Base-by-base conservation (phyloP, 345 rosid genomes). In the Heritiera fomes region DNA sequence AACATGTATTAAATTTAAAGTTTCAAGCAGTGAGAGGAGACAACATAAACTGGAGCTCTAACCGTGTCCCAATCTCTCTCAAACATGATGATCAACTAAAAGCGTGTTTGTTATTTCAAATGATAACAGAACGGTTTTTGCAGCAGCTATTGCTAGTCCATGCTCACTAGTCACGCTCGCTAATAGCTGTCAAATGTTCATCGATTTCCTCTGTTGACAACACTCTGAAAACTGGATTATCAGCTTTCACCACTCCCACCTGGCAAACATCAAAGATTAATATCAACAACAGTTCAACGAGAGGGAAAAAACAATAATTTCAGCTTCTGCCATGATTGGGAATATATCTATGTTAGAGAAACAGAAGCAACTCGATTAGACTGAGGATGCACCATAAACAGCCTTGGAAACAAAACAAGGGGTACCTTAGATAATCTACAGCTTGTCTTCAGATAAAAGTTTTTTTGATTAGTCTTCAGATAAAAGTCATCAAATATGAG, bases 211-310 rank as follows among this genome's bases (percentile, higher is more conserved):
- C 97, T 0, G 91, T 89, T 71, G 88, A 84, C 86, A 93, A 73
- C 34, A 78, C 87, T 58, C 83, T 88, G 82, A 93, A 93, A 80
- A 86, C 79, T 17, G 78, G 90, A 74, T 86, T 83, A 65, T 87
- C 92, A 17, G 89, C 80, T 81, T 90, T 85, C 83, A 93, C 95
- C 75, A 93, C 95, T 83, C 96, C 95, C 56, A 93, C 97, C 97
- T 93, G 71, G 78, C 77, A 66, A 73, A 85, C 59, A 63, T 78
- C 47, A 75, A 80, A 60, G 13, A 34, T 68, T 63, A 18, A 38
- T 41, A 46, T 56, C 41, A 34, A 75, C 7, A 13, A 75, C 23
- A 23, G 55, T 75, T 55, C 63, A 52, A 64, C 6, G 32, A 28
- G 32, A 52, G 38, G 63, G 23, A 9, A 63, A 32, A 60, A 43